These are phyloP conservation scores for Fonsecaea pugnacius DNA, from an alignment of 2,329 filamentous ascomycete species.

Conservation along the genomic window DNA sequence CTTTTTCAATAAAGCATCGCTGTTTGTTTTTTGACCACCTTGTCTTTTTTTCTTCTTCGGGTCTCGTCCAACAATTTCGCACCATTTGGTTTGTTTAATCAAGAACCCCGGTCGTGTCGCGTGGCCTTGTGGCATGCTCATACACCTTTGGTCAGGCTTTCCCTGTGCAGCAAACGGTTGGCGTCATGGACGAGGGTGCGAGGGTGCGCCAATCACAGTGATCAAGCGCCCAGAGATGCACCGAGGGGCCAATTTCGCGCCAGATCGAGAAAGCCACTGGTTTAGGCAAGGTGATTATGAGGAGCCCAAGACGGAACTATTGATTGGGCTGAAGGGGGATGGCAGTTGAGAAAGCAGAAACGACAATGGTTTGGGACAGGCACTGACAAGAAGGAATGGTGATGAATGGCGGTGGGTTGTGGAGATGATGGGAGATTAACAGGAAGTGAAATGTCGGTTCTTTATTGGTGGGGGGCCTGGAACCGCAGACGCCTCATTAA, in stretches of 20 bases:
- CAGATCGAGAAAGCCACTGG: conserved; percentile 12
- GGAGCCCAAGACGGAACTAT: conserved; percentile 18
- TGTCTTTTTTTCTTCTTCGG: background rate
- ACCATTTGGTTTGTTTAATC: background rate
- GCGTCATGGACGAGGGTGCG: conserved; percentile 16
- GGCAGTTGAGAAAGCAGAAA: conserved; percentile 17
- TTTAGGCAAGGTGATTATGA: conserved; percentile 5
- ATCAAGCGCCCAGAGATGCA: background rate
- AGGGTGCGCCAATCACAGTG: conserved; percentile 23
- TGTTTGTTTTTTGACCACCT: background rate
- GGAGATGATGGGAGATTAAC: conserved; percentile 27
- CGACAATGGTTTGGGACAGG: conserved; percentile 18
- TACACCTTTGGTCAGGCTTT: conserved; percentile 12
- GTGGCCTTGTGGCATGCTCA: conserved; percentile 10
- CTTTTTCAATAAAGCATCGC: conserved; percentile 1
- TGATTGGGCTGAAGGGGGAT: conserved; percentile 26
- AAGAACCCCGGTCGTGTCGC: conserved; percentile 11
- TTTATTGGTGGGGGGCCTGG: background rate
- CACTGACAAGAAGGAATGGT: conserved; percentile 5
- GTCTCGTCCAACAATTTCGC: background rate
- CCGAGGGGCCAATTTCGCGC: conserved; percentile 17
- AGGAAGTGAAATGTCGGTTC: background rate
- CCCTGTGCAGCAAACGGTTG: conserved; percentile 9
- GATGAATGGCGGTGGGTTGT: conserved; percentile 15
- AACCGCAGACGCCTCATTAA: conserved; percentile 1